Evolutionary conservation across 352 stramenopile genomes (phyloP), one percentile per base, ranked within the genome.

Genomic region (Phytophthora quininea): DNA sequence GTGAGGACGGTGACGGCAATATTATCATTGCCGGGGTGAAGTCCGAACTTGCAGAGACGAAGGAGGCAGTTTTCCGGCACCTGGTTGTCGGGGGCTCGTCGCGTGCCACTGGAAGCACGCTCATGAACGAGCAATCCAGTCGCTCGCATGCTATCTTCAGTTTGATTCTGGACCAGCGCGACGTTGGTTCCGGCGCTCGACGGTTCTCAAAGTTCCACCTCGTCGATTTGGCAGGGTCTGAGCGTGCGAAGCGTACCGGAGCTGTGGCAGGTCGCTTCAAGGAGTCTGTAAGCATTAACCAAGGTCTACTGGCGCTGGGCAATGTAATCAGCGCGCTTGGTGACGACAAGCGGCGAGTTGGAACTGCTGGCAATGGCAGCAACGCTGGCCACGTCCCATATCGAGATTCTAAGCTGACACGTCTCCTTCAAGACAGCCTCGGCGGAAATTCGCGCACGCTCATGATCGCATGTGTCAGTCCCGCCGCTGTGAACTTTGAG

Each of bases 231-330:
- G 97, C 97, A 0, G 97, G 97, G 15, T 98, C 87, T 1, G 97
- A 99, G 78, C 85, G 94, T 8, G 89, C 95, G 6, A 98, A 98
- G 69, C 86, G 95, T 8, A 98, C 95, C 0, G 86, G 89, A 2
- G 92, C 93, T 3, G 77, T 96, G 7, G 96, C 93, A 5, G 82
- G 83, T 0, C 81, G 92, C 4, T 90, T 98, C 47, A 97, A 95
- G 54, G 97, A 99, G 68, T 97, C 92, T 0, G 95, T 99, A 54
- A 97, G 91, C 57, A 99, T 99, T 64, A 99, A 99, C 72, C 92
- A 98, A 62, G 93, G 93, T 0, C 73, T 99, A 15, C 77, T 99
- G 5, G 95, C 97, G 11, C 79, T 99, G 1, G 97, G 96, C 9
- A 98, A 99, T 58, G 97, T 99, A 11, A 98, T 99, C 59, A 97